phyloP scores from a whole-genome alignment of 2,329 filamentous ascomycete genomes.

The Chrysoporthe puriensis region DNA sequence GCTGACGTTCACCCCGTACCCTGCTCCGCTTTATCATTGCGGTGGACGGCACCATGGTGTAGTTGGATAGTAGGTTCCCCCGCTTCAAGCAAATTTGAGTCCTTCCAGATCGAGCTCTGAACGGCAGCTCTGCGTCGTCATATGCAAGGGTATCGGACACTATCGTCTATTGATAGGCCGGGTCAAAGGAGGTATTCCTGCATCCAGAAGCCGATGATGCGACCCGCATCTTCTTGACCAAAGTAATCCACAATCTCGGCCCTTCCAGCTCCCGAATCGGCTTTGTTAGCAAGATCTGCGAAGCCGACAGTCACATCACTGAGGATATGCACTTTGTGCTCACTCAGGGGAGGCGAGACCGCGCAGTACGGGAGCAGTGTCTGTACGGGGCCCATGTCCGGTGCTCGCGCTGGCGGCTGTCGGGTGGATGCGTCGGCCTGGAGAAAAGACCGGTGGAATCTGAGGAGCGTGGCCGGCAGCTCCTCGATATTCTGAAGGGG shows the following conservation, averaged over 20 bases:
- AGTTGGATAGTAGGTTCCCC: not conserved
- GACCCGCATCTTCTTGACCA: conserved; percentile 34
- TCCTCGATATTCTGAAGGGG: conserved; percentile 44
- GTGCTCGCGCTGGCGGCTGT: not conserved
- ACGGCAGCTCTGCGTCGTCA: not conserved
- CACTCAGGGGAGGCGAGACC: conserved; percentile 33
- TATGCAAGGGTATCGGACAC: not conserved
- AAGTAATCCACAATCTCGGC: conserved; percentile 34
- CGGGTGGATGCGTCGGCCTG: conserved; percentile 34
- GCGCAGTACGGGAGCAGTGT: conserved; percentile 42
- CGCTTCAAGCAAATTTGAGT: not conserved
- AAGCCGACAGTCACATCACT: conserved; percentile 38
- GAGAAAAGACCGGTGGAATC: conserved; percentile 41
- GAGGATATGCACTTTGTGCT: conserved; percentile 39
- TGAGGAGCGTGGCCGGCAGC: conserved; percentile 44
- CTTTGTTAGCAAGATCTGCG: conserved; percentile 36
- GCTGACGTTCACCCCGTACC: not conserved
- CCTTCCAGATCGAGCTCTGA: not conserved
- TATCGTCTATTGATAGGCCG: not conserved
- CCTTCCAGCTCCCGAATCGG: conserved; percentile 32
- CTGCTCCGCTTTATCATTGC: not conserved
- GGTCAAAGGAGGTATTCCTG: conserved; percentile 23
- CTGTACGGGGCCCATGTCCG: conserved; percentile 24
- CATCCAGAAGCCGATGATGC: conserved; percentile 32
- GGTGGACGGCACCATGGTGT: too few relatives aligned